These are phyloP conservation scores for Citeromyces matritensis DNA, from an alignment of 805 yeast species.

Conservation along the genomic window DNA sequence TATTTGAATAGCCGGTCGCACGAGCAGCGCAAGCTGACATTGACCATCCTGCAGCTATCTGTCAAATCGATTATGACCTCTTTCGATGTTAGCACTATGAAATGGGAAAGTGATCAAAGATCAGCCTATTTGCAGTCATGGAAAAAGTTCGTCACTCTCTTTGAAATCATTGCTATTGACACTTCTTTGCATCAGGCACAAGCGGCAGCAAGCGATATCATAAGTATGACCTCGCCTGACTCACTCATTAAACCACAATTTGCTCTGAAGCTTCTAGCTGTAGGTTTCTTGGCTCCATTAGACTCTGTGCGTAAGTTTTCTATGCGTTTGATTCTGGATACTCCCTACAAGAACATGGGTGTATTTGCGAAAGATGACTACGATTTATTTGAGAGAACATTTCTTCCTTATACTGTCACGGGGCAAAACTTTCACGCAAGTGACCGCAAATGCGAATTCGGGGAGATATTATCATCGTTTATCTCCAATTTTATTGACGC, in stretches of 20 bases:
- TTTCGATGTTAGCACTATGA: slow-evolving; percentile 21
- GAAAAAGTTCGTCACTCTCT: slow-evolving; percentile 60
- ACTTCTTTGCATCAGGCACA: slow-evolving; percentile 77
- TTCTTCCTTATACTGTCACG: slow-evolving; percentile 45
- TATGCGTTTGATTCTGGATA: slow-evolving; percentile 34
- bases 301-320: slow-evolving; percentile 62
- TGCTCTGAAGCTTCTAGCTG: slow-evolving; percentile 59
- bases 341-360: slow-evolving; percentile 28
- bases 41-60: slow-evolving; percentile 51
- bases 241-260: slow-evolving; percentile 51
- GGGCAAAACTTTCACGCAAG: slow-evolving; percentile 38
- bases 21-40: slow-evolving; percentile 53
- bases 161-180: slow-evolving; percentile 72
- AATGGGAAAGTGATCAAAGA: slow-evolving; percentile 21
- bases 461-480: slow-evolving; percentile 31
- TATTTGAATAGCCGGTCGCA: slow-evolving; percentile 42
- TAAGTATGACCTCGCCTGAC: slow-evolving; percentile 28
- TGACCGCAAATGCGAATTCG: slow-evolving; percentile 36
- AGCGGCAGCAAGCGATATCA: slow-evolving; percentile 56
- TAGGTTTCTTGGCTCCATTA: slow-evolving; percentile 64
- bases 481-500: slow-evolving; percentile 18
- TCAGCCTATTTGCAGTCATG: slow-evolving; percentile 33
- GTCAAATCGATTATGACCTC: slow-evolving; percentile 24
- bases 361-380: slow-evolving; percentile 24
- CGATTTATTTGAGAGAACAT: slow-evolving; percentile 22